Evolutionary conservation across 805 yeast species (phyloP), one percentile per base, ranked within the genome.

Genomic region (Myxozyma mucilagina): DNA sequence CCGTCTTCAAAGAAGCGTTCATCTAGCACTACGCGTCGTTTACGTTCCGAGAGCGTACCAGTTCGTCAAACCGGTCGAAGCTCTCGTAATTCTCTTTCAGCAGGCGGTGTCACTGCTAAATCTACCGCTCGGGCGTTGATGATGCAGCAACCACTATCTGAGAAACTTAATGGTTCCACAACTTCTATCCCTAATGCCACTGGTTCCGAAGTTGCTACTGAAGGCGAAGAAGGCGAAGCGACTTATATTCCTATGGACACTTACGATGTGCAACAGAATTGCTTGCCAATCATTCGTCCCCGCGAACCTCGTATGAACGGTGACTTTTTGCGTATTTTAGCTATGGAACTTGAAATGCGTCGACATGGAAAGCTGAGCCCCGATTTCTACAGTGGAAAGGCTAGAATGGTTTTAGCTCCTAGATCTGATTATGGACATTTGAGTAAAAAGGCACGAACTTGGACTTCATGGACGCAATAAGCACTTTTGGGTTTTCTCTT

Each of bases 271-370:
- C 68, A 66, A 35, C 66, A 73, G 13, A 72, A 72, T 36, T 68
- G 70, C 32, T 60, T 71, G 18, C 71, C 70, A 8, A 64, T 69
- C 39, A 42, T 64, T 10, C 68, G 73, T 5, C 72, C 74, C 3
- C 71, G 75, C 14, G 74, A 72, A 53, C 67, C 69, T 14, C 70
- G 76, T 10, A 65, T 71, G 66, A 74, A 74, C 60, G 69, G 75
- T 20, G 70, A 70, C 35, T 74, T 73, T 57, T 67, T 73, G 47
- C 72, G 75, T 13, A 59, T 73, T 24, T 66, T 70, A 41, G 77
- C 77, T 2, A 61, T 74, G 47, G 77, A 74, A 56, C 64, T 69
- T 34, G 62, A 68, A 39, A 73, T 74, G 76, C 67, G 75, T 32
- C 59, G 61, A 32, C 62, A 68, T 50, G 76, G 76, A 34, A 74